Conservation (phyloP, 1,139 yeast genomes). For the Blastobotrys ciferrii region DNA sequence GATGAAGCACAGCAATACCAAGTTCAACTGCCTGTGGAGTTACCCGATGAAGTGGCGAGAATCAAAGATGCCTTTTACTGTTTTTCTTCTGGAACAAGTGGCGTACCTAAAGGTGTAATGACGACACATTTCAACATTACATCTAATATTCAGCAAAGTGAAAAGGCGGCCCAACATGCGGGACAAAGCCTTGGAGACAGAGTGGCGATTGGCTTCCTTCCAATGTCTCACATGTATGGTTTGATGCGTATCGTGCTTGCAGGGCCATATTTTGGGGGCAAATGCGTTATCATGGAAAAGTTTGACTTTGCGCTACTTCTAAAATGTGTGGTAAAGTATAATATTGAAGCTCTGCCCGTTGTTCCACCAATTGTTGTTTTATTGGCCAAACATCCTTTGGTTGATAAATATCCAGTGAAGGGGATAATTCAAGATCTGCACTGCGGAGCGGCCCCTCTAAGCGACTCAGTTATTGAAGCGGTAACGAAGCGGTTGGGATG, state of each 20-base stretch:
- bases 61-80: constrained; percentile 38
- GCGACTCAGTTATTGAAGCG: constrained; percentile 29
- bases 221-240: constrained; percentile 42
- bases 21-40: not conserved
- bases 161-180: constrained; percentile 7
- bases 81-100: constrained; percentile 78
- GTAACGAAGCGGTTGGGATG: constrained; percentile 16
- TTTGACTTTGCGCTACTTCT: constrained; percentile 37
- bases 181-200: constrained; percentile 14
- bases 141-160: constrained; percentile 32
- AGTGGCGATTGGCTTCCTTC: constrained; percentile 30
- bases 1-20: not conserved
- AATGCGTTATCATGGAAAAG: constrained; percentile 33
- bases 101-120: constrained; percentile 71
- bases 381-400: constrained; percentile 39
- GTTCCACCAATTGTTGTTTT: constrained; percentile 43
- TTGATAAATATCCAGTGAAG: constrained; percentile 30
- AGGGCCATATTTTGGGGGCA: constrained; percentile 27
- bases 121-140: constrained; percentile 49
- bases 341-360: constrained; percentile 30
- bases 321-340: constrained; percentile 29
- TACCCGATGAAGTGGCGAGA: constrained; percentile 21
- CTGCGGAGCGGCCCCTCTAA: constrained; percentile 42
- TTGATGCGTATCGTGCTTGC: constrained; percentile 30
- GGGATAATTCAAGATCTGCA: constrained; percentile 16